Base-by-base conservation (phyloP, 2,329 filamentous ascomycete species). In the Bipolaris victoriae region DNA sequence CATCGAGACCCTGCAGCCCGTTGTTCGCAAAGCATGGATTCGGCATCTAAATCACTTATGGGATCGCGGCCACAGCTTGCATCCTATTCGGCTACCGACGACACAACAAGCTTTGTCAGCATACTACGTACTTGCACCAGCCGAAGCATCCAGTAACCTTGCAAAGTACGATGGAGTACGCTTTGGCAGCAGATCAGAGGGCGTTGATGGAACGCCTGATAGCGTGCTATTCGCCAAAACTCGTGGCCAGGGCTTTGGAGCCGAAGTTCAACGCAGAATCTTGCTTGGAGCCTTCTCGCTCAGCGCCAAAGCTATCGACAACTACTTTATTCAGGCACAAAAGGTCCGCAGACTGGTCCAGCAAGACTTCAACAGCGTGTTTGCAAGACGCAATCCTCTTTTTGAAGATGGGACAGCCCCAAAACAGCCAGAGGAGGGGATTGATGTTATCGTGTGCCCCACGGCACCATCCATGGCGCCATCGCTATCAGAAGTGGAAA, bases 101-200 rank as follows among this genome's bases (percentile, higher is more conserved):
- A 99, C 94, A 1, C 89, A 87, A 61, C 88, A 91, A 65, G 94
- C 95, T 0, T 85, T 99, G 0, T 91, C 92, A 18, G 90, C 95
- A 33, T 99, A 99, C 80, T 99, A 99, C 76, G 86, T 99, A 55
- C 87, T 99, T 54, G 96, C 95, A 0, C 92, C 95, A 0, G 94
- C 95, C 15, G 95, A 99, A 78, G 95, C 95, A 3, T 92, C 92
- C 1, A 98, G 94, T 15, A 99, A 99, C 69, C 85, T 99, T 2
- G 91, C 95, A 55, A 97, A 96, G 75, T 99, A 97, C 75, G 96
- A 99, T 69, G 95, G 95, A 18, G 87, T 98, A n/a, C 89, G 95
- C 10, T 99, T 96, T 76, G 95, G 95, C 1, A 82, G 81, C 18
- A 83, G 87, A 29, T 79, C 73, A 9, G 53, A 70, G 7, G 83